Evolutionary conservation across 257 asterid genomes (phyloP).

Genomic region (Forsythia suspensa): DNA sequence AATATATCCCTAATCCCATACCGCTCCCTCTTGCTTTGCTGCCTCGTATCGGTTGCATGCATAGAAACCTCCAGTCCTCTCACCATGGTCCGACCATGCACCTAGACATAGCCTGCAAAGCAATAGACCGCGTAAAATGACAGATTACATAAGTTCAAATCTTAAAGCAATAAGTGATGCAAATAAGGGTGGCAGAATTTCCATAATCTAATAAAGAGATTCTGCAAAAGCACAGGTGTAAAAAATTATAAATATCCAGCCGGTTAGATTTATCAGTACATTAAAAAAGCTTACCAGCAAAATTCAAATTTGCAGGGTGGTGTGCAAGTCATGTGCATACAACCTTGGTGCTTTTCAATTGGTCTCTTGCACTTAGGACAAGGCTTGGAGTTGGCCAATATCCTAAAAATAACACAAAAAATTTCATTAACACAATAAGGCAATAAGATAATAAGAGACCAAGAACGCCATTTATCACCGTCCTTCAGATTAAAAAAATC

Average conservation of each 20-base stretch:
- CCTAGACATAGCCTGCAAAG: constrained; percentile 86
- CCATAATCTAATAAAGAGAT: neutral
- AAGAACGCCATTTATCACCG: neutral
- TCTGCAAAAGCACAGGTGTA: neutral
- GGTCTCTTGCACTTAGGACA: constrained; percentile 43
- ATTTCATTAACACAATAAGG: constrained; percentile 12
- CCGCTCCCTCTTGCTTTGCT: constrained; percentile 99
- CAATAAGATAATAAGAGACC: constrained; percentile 10
- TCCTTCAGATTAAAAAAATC: neutral
- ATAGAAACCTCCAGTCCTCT: constrained; percentile 98
- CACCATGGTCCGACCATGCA: constrained; percentile 98
- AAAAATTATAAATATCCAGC: neutral
- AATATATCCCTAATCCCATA: constrained; percentile 29
- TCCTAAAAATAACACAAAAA: constrained; percentile 38
- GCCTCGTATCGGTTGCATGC: constrained; percentile 99
- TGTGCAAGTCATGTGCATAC: constrained; percentile 37
- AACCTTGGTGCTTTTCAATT: constrained; percentile 38
- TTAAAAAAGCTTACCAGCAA: constrained; percentile 42
- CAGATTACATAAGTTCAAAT: neutral
- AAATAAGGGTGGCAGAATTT: neutral
- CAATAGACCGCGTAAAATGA: neutral
- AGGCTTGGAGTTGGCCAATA: constrained; percentile 34
- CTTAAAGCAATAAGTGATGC: neutral
- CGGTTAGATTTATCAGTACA: constrained; percentile 8
- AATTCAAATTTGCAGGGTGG: constrained; percentile 29